Conservation (phyloP, 495 filamentous ascomycete genomes). For the Penicillium odoratum region DNA sequence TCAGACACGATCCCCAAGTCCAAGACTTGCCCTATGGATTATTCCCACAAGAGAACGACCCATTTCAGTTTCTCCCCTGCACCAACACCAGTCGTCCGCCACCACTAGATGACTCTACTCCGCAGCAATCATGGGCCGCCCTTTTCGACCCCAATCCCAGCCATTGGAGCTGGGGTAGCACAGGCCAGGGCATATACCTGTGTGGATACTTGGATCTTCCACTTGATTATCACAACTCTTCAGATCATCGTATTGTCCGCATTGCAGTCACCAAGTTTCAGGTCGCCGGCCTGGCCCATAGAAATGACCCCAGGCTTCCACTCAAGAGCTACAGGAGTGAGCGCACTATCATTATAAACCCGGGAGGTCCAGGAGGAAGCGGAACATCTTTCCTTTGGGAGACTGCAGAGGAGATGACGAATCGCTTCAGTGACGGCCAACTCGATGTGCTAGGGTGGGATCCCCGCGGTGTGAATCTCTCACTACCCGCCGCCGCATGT, state of each 20-base stretch:
- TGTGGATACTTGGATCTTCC: slow-evolving; percentile 23
- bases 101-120: slow-evolving; percentile 11
- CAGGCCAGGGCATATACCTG: slow-evolving; percentile 16
- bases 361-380: slow-evolving; percentile 19
- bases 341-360: slow-evolving; percentile 24
- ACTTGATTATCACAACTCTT: slow-evolving; percentile 18
- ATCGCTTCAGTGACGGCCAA: slow-evolving; percentile 19
- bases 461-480: slow-evolving; percentile 21
- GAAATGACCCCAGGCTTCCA: neutral
- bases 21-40: slow-evolving; percentile 9
- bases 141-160: slow-evolving; percentile 14
- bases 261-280: slow-evolving; percentile 22
- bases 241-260: slow-evolving; percentile 19
- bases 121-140: slow-evolving; percentile 18
- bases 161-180: slow-evolving; percentile 18
- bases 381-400: slow-evolving; percentile 15
- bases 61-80: slow-evolving; percentile 23
- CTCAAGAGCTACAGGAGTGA: slow-evolving; percentile 10
- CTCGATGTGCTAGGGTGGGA: slow-evolving; percentile 22
- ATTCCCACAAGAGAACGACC: slow-evolving; percentile 15
- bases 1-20: neutral
- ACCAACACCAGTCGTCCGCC: slow-evolving; percentile 16
- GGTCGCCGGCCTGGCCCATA: slow-evolving; percentile 13
- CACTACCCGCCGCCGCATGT: slow-evolving; percentile 16
- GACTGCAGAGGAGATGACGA: slow-evolving; percentile 15